Base-by-base conservation (phyloP, 306 rosid genomes). In the Boehmeria nivea region DNA sequence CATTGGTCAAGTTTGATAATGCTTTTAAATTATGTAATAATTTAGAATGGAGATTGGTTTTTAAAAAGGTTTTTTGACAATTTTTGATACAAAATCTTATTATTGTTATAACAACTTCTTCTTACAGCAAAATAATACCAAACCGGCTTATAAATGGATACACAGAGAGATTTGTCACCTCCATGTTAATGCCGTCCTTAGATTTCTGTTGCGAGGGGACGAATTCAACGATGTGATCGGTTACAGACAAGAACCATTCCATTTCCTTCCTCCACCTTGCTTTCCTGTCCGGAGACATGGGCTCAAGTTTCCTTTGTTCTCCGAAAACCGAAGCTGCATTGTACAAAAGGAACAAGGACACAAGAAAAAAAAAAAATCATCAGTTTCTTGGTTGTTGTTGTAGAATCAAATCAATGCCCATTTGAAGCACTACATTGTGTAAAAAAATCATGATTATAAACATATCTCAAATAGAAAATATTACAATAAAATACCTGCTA, bases 181-280 rank as follows among this genome's bases (percentile, higher is more conserved):
- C 99, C 99, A 91, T 87, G 43, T 40, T 63, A 61, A 68, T 45
- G 72, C 99, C 99, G 69, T 83, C 80, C 73, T 77, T 73, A 9
- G 72, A 77, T 68, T 38, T 54, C 57, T 85, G 96, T 51, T 77
- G 74, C 46, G 95, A 71, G 64, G 99, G 96, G 52, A 64, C 86
- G 44, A 93, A 83, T 69, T 93, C 96, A 36, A 93, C 95, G 57
- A 93, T 76, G 68, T 87, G 84, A 73, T 93, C 95, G 12, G 96
- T 72, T 55, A 93, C 96, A 39, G 95, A 83, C 65, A 93, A 73
- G 75, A 87, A 76, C 94, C 99, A 87, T 12, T 80, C 94, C 16
- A 79, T 75, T 79, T 93, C 99, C 73, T 67, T 93, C 68, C 69
- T 80, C 99, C 99, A 93, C 69, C 93, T 77, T 12, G 69, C 44